Base-by-base conservation (phyloP, 2,329 filamentous ascomycete species). In the Lachnellula suecica region DNA sequence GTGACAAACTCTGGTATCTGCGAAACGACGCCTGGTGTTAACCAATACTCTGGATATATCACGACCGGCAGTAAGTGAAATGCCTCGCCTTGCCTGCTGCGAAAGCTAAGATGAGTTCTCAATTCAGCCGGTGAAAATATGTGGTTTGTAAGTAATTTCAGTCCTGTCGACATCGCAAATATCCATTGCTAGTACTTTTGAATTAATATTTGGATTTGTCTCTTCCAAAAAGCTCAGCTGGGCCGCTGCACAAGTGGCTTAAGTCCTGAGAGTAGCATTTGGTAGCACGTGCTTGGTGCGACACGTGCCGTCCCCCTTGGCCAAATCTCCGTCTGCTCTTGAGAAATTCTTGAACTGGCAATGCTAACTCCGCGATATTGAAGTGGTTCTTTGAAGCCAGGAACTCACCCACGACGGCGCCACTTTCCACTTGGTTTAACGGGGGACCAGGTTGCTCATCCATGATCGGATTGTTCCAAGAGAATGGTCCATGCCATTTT, bases 1-100 rank as follows among this genome's bases (percentile, higher is more conserved):
- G 74, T 79, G 17, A 72, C 70, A 23, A 76, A 79, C 58, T 77
- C 53, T 25, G 44, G 49, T 3, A 46, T 53, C 29, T 56, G 53
- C 23, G 53, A 56, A 40, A 56, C 50, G 5, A 56, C 50, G 15
- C 29, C 24, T 11, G 53, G 53, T 6, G 53, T 56, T 1, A 47
- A 51, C 24, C 42, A 44, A 22, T 56, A 56, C 22, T 49, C 44
- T 7, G 53, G 53, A 22, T 56, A 56, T 47, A 35, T 56, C 20
- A 68, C 68, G 2, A 71, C 75, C 11, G 72, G 76, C 29, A 51
- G 37, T 34, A 27, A 34, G 27, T 22, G 17, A 5, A 20, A 15
- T n/a, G n/a, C n/a, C 19, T 3, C 10, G n/a, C 8, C 1, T 40
- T 11, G 37, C 10, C 22, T 19, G 17, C 10, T 17, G 5, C n/a